Evolutionary conservation across 108 stramenopile species (phyloP), one percentile per base, ranked within the genome.

Genomic region (Mediolabrus comicus): DNA sequence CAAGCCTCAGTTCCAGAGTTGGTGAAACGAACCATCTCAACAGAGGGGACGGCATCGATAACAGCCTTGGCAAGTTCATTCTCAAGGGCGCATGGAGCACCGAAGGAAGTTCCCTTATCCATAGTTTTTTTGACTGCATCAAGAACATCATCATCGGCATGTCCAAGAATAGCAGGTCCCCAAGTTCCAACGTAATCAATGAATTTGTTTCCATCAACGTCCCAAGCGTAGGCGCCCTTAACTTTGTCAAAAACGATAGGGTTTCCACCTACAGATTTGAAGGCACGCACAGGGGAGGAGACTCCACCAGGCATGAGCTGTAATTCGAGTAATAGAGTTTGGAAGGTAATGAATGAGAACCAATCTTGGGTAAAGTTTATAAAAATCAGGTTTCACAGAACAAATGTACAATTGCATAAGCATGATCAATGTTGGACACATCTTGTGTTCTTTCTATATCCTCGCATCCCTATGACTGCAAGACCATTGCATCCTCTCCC

Each of bases 11-110:
- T 98, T 69, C 98, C 98, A 17, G 95, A 96, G 83, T 98, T 98
- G 79, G 98, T 98, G 95, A 98, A 98, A 60, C 98, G 95, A 62
- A 98, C 98, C 98, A 98, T 98, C 83, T 98, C 98, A 19, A 98
- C 97, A 29, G 95, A 96, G 28, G 98, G 97, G 34, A 98, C 97
- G 63, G 98, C 98, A 52, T 71, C 96, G 79, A 97, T 97, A 74
- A 98, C 98, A 57, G 79, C 83, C 83, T 98, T 97, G 72, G 98
- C 98, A 30, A 98, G 87, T 53, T 90, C 91, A 64, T 98, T 98
- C 87, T 98, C 98, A 59, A 96, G 77, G 24, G 89, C 81, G 75
- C 92, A 95, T 27, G 98, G 98, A 29, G 98, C 98, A 62, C 98
- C 98, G 68, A 98, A 98, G 51, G 89, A 91, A 54, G 97, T 97